Conservation (phyloP, 1,284 basidiomycete species). For the Anthracocystis setariae region DNA sequence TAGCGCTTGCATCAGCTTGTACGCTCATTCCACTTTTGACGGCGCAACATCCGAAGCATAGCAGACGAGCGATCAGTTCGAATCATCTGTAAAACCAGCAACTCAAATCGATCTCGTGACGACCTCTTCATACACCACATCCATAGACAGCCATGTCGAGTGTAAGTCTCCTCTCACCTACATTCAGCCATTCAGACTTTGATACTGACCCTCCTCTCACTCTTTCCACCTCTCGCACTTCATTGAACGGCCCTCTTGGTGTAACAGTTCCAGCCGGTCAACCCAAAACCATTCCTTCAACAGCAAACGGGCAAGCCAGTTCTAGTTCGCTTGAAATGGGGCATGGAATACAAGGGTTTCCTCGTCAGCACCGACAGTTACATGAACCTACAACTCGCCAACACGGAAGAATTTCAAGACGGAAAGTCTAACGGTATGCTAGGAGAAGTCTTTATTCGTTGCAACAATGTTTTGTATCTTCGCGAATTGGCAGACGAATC, state of each 20-base stretch:
- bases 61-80: no score
- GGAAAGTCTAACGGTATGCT: slow-evolving; percentile 94
- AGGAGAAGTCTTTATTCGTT: slow-evolving; percentile 97
- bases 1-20: no score
- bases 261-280: slow-evolving; percentile 82
- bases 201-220: neutral
- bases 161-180: slow-evolving; percentile 1
- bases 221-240: no score
- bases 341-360: slow-evolving; percentile 98
- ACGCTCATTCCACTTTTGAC: no score
- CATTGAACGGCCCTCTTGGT: no score
- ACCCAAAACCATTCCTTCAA: slow-evolving; percentile 98
- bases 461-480: slow-evolving; percentile 66
- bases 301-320: slow-evolving; percentile 97
- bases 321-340: slow-evolving; percentile 96
- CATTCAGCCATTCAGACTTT: neutral
- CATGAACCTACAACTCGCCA: slow-evolving; percentile 99
- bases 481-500: slow-evolving; percentile 59
- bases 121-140: neutral
- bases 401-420: slow-evolving; percentile 97
- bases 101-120: no score
- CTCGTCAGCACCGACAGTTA: slow-evolving; percentile 98
- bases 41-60: no score
- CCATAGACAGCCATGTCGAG: slow-evolving; percentile 23
- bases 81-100: neutral